phyloP scores from a whole-genome alignment of 2,329 filamentous ascomycete species.

The Pyrenophora tritici-repentis region DNA sequence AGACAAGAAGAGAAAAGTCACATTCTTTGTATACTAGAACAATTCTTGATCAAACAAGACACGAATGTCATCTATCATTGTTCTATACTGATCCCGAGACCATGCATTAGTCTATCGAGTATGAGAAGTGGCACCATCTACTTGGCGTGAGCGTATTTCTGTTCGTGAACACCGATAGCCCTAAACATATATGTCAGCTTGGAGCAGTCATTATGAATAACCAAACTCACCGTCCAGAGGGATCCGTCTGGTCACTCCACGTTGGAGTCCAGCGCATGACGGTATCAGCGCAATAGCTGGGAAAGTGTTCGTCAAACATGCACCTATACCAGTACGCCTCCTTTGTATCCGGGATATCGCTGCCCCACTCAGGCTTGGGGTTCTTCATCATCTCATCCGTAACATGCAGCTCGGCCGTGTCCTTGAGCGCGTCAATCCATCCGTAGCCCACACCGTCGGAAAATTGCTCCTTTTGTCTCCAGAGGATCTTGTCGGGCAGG shows the following conservation, averaged over 20 bases:
- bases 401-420: conserved; percentile 85
- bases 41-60: no score
- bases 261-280: conserved; percentile 97
- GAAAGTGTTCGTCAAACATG: conserved; percentile 99
- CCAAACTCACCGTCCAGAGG: conserved; percentile 76
- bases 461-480: conserved; percentile 99
- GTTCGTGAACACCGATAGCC: conserved; percentile 43
- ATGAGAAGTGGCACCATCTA: conserved; percentile 9
- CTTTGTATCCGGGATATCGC: conserved; percentile 92
- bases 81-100: neutral
- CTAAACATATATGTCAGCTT: conserved; percentile 29
- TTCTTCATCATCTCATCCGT: conserved; percentile 99
- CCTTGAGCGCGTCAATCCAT: conserved; percentile 98
- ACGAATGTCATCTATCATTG: no score
- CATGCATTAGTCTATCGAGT: conserved; percentile 5
- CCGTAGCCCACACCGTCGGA: conserved; percentile 98
- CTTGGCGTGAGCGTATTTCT: conserved; percentile 39
- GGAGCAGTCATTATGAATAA: neutral
- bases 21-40: no score
- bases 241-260: conserved; percentile 95
- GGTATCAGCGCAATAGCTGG: conserved; percentile 84
- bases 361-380: conserved; percentile 94
- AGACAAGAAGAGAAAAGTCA: no score
- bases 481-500: conserved; percentile 94
- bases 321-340: conserved; percentile 97